Evolutionary conservation across 164 flowering plant species (phyloP), one percentile per base, ranked within the genome.

Genomic region (Annona squamosa): DNA sequence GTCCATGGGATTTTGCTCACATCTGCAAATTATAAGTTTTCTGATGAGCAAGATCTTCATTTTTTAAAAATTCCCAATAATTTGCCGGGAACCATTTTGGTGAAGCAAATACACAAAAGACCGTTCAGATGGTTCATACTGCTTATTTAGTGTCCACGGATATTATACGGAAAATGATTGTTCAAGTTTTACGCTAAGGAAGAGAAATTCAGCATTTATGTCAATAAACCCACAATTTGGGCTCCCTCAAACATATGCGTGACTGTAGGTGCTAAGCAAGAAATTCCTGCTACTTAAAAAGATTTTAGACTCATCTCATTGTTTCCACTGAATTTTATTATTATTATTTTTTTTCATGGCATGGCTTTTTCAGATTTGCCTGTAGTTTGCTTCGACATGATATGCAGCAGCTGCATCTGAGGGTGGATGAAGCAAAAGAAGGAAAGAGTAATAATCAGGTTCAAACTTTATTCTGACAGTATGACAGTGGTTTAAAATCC

Each of bases 341-440:
- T 10, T 69, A 19, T 69, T 48, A 10, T 48, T 69, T 12, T 52
- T 12, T 0, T 48, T 46, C 13, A 44, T 62, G 18, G 1, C 4
- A 5, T n/a, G 6, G 3, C 1, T 43, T 6, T 71, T 46, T 75
- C 81, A 88, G 92, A 75, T 89, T 81, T 64, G 82, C 92, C 19
- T 87, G 92, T 77, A 89, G 92, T 78, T 80, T 87, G 52, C 89
- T 89, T 64, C 75, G 88, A 63, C 84, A 85, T 42, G 90, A 77
- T 46, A 87, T 87, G 89, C 77, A 81, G 47, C 89, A 86, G 63
- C 67, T 88, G 45, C 81, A 79, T 79, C 45, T 86, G 72, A 73
- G 74, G 70, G 77, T 81, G 74, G 69, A 75, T 75, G 82, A 73
- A 71, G 82, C 77, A 68, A 74, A 74, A 26, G 78, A 82, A 66